Percentiles rank a stretch among this genome's conserved stretches.
These are phyloP conservation scores for Exutisphaerella laricina DNA, from an alignment of 2,329 filamentous ascomycete species.

Conservation along the genomic window DNA sequence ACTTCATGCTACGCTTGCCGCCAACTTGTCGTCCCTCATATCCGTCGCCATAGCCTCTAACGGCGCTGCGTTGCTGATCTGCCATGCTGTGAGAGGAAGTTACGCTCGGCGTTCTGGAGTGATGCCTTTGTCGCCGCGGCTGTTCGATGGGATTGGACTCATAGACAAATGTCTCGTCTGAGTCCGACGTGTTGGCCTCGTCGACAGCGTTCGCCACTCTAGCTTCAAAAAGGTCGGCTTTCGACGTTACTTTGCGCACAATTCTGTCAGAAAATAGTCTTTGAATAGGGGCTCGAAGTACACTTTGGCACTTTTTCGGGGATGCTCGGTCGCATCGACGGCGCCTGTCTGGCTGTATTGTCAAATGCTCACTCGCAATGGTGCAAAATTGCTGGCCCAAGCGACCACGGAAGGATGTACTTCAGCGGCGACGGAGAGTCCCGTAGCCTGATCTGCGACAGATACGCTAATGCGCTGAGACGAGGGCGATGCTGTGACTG, in stretches of 20 bases:
- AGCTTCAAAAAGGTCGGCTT: conserved; percentile 96
- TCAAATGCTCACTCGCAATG: neutral
- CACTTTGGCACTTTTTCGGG: conserved; percentile 3
- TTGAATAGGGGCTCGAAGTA: conserved; percentile 17
- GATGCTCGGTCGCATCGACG: neutral
- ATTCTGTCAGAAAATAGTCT: conserved; percentile 26
- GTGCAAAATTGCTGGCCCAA: no score
- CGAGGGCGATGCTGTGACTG: neutral
- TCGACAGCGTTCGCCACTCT: conserved; percentile 95
- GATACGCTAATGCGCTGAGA: no score
- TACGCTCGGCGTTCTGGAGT: conserved; percentile 90
- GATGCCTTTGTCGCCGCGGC: conserved; percentile 64
- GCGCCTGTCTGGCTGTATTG: neutral
- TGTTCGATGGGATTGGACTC: conserved; percentile 82
- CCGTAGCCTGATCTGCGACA: no score
- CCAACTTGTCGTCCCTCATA: conserved; percentile 59
- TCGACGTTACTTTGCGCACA: conserved; percentile 66
- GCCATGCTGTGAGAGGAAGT: conserved; percentile 70
- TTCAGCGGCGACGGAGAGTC: neutral
- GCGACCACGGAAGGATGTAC: conserved; percentile 1
- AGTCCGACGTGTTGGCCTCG: conserved; percentile 93
- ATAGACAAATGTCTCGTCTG: conserved; percentile 97
- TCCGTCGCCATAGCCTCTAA: conserved; percentile 61
- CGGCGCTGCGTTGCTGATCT: conserved; percentile 50
- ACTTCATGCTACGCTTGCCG: conserved; percentile 93